phyloP scores from a whole-genome alignment of 805 yeast species.

The Starmerella asiatica region DNA sequence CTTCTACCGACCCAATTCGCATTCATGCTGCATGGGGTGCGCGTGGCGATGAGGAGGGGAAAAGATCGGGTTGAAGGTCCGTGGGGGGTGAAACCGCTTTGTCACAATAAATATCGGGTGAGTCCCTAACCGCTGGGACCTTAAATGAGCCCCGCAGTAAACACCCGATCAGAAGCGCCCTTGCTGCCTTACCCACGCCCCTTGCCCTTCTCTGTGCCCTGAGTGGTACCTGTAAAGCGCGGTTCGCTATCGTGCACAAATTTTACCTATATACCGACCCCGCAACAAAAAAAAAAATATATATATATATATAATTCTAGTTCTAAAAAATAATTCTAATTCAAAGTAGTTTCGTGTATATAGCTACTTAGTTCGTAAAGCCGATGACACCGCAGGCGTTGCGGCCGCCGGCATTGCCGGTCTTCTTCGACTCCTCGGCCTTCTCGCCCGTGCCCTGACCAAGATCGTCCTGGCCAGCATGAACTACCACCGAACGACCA shows the following conservation, averaged over 20 bases:
- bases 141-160: neutral
- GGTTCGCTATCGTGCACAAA: no score
- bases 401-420: conserved; percentile 97
- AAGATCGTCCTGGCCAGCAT: conserved; percentile 82
- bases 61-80: no score
- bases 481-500: conserved; percentile 93
- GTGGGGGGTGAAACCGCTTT: no score
- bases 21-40: neutral
- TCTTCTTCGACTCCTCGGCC: conserved; percentile 60
- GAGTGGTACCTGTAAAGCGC: no score
- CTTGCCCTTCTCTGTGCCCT: no score
- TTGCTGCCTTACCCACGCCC: no score
- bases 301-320: no score
- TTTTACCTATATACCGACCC: no score
- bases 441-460: conserved; percentile 80
- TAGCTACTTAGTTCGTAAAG: conserved; percentile 34
- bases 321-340: no score
- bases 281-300: neutral
- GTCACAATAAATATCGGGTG: neutral
- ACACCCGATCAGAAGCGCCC: no score
- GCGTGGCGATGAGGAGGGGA: neutral
- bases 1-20: neutral
- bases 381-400: conserved; percentile 99
- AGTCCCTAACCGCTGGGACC: neutral
- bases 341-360: neutral